Conservation (phyloP, 208 protist species). For the Hexamita inflata region DNA sequence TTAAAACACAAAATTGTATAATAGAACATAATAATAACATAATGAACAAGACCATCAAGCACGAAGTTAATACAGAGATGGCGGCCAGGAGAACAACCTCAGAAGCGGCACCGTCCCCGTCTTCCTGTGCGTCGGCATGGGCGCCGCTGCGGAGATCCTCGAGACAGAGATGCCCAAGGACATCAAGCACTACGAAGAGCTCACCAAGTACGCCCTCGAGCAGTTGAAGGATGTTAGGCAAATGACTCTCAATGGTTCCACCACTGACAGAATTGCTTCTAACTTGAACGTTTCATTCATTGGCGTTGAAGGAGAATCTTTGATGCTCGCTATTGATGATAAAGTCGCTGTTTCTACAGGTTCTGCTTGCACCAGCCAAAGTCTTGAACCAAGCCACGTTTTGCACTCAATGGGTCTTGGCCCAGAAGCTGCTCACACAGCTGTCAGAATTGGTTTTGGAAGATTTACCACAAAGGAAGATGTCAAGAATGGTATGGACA, state of each 20-base stretch:
- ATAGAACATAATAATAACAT: no score
- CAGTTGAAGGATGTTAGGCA: constrained; percentile 57
- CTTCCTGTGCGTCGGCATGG: constrained; percentile 64
- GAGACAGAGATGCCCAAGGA: constrained; percentile 77
- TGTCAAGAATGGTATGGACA: not conserved
- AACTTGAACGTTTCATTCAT: constrained; percentile 94
- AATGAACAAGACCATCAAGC: no score
- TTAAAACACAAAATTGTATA: no score
- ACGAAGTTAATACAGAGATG: no score
- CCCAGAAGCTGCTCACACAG: constrained; percentile 24
- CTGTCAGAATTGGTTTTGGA: constrained; percentile 13
- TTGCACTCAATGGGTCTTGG: not conserved
- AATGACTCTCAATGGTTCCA: constrained; percentile 64
- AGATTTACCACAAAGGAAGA: constrained; percentile 29
- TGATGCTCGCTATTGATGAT: constrained; percentile 83
- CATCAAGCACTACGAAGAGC: constrained; percentile 54
- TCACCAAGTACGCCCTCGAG: constrained; percentile 63
- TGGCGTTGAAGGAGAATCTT: constrained; percentile 91
- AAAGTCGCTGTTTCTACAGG: constrained; percentile 63
- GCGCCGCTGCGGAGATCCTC: constrained; percentile 44
- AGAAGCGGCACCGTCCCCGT: constrained; percentile 76
- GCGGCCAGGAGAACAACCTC: constrained; percentile 87
- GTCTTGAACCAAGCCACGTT: constrained; percentile 41
- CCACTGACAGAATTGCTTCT: constrained; percentile 61
- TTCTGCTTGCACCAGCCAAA: constrained; percentile 92